These are phyloP conservation scores for Malus asiatica DNA, from an alignment of 306 rosid species.

Conservation along the genomic window DNA sequence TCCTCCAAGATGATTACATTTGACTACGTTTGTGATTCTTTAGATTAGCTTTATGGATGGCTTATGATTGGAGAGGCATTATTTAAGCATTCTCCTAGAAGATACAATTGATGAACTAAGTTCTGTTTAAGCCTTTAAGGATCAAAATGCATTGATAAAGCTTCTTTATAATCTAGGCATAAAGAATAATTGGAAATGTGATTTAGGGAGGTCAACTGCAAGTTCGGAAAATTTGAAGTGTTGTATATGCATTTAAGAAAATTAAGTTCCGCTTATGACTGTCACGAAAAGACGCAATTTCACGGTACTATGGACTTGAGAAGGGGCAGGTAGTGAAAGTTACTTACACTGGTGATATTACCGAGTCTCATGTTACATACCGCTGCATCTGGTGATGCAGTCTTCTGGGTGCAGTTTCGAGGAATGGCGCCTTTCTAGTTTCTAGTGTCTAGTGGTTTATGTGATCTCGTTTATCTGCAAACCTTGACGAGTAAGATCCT, in stretches of 20 bases:
- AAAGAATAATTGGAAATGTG: neutral
- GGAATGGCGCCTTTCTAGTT: neutral
- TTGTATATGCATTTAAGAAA: neutral
- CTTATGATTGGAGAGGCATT: neutral
- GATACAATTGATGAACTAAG: neutral
- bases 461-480: neutral
- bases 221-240: neutral
- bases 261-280: neutral
- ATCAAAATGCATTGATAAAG: neutral
- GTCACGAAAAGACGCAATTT: slow-evolving; percentile 63
- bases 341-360: slow-evolving; percentile 58
- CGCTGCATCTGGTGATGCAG: slow-evolving; percentile 78
- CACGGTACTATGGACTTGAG: slow-evolving; percentile 71
- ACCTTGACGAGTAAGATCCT: neutral
- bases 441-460: neutral
- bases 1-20: neutral
- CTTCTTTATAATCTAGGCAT: neutral
- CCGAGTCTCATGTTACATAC: slow-evolving; percentile 63
- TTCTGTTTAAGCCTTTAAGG: neutral
- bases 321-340: slow-evolving; percentile 86
- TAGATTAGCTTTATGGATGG: neutral
- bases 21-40: neutral
- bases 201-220: neutral
- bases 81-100: too few relatives aligned
- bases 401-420: neutral